Percentiles rank a stretch among this genome's conserved stretches.
Conservation (phyloP, 148 eudicot genomes). For the Vaccinium myrtillus region DNA sequence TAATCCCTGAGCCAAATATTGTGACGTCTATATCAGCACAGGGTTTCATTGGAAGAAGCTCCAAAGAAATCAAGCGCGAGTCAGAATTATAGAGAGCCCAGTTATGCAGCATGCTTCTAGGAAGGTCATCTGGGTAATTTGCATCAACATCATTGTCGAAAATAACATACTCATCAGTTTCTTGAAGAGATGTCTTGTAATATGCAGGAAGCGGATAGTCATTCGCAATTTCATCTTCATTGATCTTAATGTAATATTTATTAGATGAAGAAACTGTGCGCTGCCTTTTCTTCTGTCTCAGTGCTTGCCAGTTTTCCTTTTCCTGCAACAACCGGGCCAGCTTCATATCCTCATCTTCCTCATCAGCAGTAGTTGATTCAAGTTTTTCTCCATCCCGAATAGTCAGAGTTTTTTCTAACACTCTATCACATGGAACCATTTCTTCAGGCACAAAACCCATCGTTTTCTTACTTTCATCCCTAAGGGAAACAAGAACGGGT, state of each 20-base stretch:
- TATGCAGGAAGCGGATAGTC: slow-evolving; percentile 94
- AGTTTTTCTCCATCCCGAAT: slow-evolving; percentile 35
- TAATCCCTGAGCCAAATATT: slow-evolving; percentile 84
- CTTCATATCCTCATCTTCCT: slow-evolving; percentile 73
- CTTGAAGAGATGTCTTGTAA: slow-evolving; percentile 67
- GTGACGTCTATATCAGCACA: slow-evolving; percentile 94
- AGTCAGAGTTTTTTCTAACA: slow-evolving; percentile 40
- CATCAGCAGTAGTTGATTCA: slow-evolving; percentile 30
- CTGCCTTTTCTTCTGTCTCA: slow-evolving; percentile 63
- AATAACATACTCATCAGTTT: slow-evolving; percentile 83
- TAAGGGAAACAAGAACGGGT: slow-evolving; percentile 66
- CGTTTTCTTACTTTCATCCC: slow-evolving; percentile 58
- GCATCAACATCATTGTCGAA: slow-evolving; percentile 64
- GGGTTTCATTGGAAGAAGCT: slow-evolving; percentile 96
- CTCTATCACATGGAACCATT: slow-evolving; percentile 13
- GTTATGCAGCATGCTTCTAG: slow-evolving; percentile 89
- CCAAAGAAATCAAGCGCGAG: slow-evolving; percentile 76
- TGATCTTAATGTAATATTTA: slow-evolving; percentile 82
- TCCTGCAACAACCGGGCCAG: slow-evolving; percentile 80
- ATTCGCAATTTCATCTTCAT: slow-evolving; percentile 95
- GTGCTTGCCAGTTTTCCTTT: slow-evolving; percentile 76
- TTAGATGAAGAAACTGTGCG: slow-evolving; percentile 45
- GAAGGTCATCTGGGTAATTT: slow-evolving; percentile 61
- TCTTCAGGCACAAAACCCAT: slow-evolving; percentile 15
- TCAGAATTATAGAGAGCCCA: slow-evolving; percentile 97